Conservation (phyloP, 2,329 filamentous ascomycete species). For the Pseudogymnoascus sp. region DNA sequence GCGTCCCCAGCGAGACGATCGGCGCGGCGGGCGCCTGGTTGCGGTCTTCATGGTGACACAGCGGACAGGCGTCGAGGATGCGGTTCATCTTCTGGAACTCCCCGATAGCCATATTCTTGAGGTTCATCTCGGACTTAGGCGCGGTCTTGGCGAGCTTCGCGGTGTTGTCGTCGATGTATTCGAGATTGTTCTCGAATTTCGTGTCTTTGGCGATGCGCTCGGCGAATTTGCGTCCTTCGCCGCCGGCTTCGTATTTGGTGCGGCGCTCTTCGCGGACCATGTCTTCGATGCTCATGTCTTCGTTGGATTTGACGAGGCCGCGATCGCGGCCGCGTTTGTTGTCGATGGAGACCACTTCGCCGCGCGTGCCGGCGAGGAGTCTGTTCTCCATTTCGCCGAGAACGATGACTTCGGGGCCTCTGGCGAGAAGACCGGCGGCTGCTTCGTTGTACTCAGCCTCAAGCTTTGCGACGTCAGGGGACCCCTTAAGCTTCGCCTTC, state of each 20-base stretch:
- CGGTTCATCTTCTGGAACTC: constrained; percentile 87
- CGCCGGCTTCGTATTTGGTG: constrained; percentile 66
- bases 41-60: constrained; percentile 87
- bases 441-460: constrained; percentile 79
- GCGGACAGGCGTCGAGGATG: constrained; percentile 76
- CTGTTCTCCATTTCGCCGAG: constrained; percentile 84
- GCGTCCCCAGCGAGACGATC: constrained; percentile 74
- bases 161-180: constrained; percentile 97
- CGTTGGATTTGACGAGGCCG: constrained; percentile 79
- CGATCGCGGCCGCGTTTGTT: constrained; percentile 78
- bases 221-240: constrained; percentile 73
- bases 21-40: constrained; percentile 70
- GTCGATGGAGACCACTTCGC: constrained; percentile 67
- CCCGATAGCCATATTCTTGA: constrained; percentile 77
- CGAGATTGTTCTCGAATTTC: constrained; percentile 84
- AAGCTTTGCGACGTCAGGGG: constrained; percentile 64
- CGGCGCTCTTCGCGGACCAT: constrained; percentile 94
- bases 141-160: constrained; percentile 78
- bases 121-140: constrained; percentile 76
- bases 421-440: constrained; percentile 49
- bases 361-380: constrained; percentile 65
- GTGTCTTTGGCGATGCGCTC: constrained; percentile 89
- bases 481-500: constrained; percentile 81
- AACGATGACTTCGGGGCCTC: constrained; percentile 62
- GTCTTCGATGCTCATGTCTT: constrained; percentile 92